These are phyloP conservation scores for Fomes fomentarius DNA, from an alignment of 1,284 basidiomycete genomes.

Conservation along the genomic window DNA sequence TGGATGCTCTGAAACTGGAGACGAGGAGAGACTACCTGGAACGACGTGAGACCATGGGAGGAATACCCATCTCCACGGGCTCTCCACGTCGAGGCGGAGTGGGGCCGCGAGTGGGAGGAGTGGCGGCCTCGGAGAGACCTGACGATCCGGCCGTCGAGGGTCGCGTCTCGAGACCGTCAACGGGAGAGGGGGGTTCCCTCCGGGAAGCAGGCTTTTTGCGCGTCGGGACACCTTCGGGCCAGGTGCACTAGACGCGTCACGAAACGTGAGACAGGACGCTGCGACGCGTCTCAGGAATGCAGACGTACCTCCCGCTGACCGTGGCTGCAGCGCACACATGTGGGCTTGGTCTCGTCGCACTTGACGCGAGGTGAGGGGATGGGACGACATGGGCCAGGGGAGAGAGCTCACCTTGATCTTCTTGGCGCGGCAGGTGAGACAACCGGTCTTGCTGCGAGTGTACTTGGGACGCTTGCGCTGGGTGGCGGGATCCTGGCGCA, in stretches of 20 bases:
- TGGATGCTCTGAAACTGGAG: background rate
- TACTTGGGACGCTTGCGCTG: slow-evolving; percentile 84
- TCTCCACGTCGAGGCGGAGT: slow-evolving; percentile 56
- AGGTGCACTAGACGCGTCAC: slow-evolving; percentile 62
- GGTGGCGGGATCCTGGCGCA: slow-evolving; percentile 48
- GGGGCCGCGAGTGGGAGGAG: slow-evolving; percentile 64
- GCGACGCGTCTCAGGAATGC: slow-evolving; percentile 20
- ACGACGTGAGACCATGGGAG: slow-evolving; percentile 55
- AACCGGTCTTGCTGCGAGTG: slow-evolving; percentile 84
- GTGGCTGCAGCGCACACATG: slow-evolving; percentile 78
- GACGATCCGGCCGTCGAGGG: slow-evolving; percentile 70
- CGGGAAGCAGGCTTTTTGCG: slow-evolving; percentile 56
- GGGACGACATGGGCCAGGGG: slow-evolving; percentile 8
- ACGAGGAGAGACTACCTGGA: slow-evolving; percentile 43
- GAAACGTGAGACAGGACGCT: slow-evolving; percentile 4
- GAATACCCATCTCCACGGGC: slow-evolving; percentile 52
- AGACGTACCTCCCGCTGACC: slow-evolving; percentile 72
- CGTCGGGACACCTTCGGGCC: slow-evolving; percentile 73
- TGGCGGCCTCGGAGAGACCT: slow-evolving; percentile 60
- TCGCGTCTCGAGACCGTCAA: slow-evolving; percentile 49
- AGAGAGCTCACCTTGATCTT: slow-evolving; percentile 75
- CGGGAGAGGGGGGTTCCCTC: slow-evolving; percentile 38
- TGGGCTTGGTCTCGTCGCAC: slow-evolving; percentile 85
- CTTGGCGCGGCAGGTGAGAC: slow-evolving; percentile 82
- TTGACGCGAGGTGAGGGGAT: slow-evolving; percentile 34